phyloP scores from a whole-genome alignment of 768 basidiomycete genomes.

The Chalciporus chontae region DNA sequence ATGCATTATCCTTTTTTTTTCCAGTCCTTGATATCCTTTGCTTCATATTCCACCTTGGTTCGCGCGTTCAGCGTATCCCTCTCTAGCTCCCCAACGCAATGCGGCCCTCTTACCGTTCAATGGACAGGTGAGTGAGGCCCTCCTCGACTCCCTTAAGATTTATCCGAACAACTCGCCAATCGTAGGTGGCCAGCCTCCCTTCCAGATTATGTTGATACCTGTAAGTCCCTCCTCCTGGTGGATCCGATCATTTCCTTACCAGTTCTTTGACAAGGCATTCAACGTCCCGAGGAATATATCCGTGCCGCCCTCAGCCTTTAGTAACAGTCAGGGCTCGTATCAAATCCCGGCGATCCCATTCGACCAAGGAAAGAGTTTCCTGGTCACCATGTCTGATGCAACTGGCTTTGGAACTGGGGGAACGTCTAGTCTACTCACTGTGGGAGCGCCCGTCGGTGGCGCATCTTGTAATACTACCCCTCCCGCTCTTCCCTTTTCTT shows the following conservation, averaged over 20 bases:
- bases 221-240: conserved; percentile 31
- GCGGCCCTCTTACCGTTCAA: conserved; percentile 55
- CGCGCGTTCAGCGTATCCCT: conserved; percentile 43
- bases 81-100: conserved; percentile 51
- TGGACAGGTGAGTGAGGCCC: conserved; percentile 56
- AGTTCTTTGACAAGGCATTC: conserved; percentile 41
- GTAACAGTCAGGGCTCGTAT: conserved; percentile 52
- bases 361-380: conserved; percentile 35
- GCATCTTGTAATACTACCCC: conserved; percentile 46
- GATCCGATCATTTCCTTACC: conserved; percentile 3
- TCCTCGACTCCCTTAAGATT: not conserved
- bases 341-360: conserved; percentile 43
- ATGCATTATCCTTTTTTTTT: conserved; percentile 28
- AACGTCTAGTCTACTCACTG: conserved; percentile 44
- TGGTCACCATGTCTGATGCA: conserved; percentile 69
- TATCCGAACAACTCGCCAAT: conserved; percentile 1
- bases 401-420: conserved; percentile 70
- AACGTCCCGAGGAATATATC: conserved; percentile 49
- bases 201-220: conserved; percentile 45
- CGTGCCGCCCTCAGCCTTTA: conserved; percentile 54
- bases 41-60: conserved; percentile 19
- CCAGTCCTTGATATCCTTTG: conserved; percentile 18
- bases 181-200: conserved; percentile 59
- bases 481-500: conserved; percentile 44
- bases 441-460: conserved; percentile 41